Percentiles rank a stretch among this genome's conserved stretches.
phyloP scores from a whole-genome alignment of 305 asterid species.

The Striga hermonthica region DNA sequence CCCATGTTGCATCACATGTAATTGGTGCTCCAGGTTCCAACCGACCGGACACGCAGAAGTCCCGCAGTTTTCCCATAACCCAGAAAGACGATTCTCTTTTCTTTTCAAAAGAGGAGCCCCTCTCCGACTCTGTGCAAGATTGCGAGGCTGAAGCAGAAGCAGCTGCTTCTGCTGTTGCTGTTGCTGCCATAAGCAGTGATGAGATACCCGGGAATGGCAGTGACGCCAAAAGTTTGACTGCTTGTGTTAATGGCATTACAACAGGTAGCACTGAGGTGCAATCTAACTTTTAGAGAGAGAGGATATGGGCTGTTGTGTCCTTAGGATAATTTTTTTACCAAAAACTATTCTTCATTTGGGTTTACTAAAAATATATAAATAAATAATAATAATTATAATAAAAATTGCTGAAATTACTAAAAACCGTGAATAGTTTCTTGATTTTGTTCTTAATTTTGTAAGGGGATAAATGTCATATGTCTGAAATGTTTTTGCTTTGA shows the following conservation, averaged over 20 bases:
- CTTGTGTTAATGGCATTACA: constrained; percentile 44
- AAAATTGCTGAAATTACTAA: no score
- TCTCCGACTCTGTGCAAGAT: constrained; percentile 57
- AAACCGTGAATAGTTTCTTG: no score
- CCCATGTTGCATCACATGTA: constrained; percentile 56
- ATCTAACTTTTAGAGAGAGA: constrained; percentile 13
- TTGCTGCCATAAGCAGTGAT: constrained; percentile 80
- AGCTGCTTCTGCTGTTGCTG: constrained; percentile 95
- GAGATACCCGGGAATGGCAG: constrained; percentile 57
- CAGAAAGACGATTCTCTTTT: constrained; percentile 55
- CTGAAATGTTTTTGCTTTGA: no score
- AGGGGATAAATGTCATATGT: no score
- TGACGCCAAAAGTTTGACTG: constrained; percentile 47
- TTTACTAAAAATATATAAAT: not conserved
- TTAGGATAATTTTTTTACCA: not conserved
- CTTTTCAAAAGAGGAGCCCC: constrained; percentile 65
- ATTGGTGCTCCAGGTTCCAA: constrained; percentile 86
- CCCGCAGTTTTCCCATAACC: constrained; percentile 48
- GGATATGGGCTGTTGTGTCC: constrained; percentile 16
- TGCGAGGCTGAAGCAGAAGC: constrained; percentile 93
- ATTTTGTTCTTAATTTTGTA: no score
- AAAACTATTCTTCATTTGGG: not conserved
- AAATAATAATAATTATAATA: no score
- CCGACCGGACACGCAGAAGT: constrained; percentile 60
- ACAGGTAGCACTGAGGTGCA: constrained; percentile 37